Conservation (phyloP, 2,329 filamentous ascomycete genomes). For the Tolypocladium nubicola region DNA sequence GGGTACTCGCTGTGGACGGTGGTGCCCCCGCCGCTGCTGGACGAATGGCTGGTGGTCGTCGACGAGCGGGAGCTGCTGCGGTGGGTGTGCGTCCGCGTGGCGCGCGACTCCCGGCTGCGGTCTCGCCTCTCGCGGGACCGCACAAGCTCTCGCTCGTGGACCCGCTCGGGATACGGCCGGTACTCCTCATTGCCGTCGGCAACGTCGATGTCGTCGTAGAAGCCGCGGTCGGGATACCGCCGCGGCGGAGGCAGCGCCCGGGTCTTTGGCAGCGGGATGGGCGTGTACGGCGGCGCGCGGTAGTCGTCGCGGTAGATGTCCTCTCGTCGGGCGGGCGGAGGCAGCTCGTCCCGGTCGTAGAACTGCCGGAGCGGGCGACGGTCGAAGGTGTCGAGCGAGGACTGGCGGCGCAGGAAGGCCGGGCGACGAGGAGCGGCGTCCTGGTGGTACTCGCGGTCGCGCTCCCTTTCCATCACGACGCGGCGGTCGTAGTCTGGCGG, state of each 20-base stretch:
- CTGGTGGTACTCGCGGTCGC: constrained; percentile 35
- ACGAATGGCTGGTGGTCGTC: constrained; percentile 32
- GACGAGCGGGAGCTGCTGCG: constrained; percentile 33
- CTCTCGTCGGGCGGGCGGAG: constrained; percentile 42
- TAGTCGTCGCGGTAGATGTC: constrained; percentile 37
- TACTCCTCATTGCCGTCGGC: constrained; percentile 67
- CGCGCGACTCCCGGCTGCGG: constrained; percentile 28
- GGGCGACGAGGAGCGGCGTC: constrained; percentile 50
- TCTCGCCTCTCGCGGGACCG: constrained; percentile 34
- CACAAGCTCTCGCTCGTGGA: constrained; percentile 52
- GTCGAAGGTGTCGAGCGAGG: constrained; percentile 84
- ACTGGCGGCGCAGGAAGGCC: constrained; percentile 65
- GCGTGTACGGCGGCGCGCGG: constrained; percentile 38
- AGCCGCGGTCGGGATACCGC: constrained; percentile 42
- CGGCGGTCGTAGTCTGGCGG: constrained; percentile 38
- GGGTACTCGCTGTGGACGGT: constrained; percentile 54
- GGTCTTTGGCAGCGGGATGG: constrained; percentile 60
- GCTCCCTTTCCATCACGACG: constrained; percentile 45
- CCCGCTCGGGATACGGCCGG: constrained; percentile 46
- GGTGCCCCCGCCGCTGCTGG: constrained; percentile 37
- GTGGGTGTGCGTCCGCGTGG: constrained; percentile 26
- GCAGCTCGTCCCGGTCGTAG: constrained; percentile 50
- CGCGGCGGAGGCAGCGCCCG: constrained; percentile 49
- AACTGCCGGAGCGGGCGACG: constrained; percentile 48
- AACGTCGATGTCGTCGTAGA: constrained; percentile 56